Evolutionary conservation across 2,329 filamentous ascomycete genomes (phyloP).

Genomic region (Xylaria sp.): DNA sequence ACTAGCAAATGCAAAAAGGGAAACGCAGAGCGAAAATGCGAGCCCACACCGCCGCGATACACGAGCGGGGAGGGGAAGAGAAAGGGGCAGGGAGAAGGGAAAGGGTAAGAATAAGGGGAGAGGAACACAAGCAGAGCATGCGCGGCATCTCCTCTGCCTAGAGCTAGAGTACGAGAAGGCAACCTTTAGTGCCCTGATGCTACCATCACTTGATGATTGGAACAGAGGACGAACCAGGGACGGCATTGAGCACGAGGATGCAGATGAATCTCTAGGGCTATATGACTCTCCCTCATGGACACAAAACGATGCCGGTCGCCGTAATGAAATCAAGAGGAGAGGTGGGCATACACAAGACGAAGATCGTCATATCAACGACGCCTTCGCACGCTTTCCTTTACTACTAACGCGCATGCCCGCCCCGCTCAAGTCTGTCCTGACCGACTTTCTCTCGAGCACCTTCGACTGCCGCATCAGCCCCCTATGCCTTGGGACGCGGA

Average conservation of each 20-base stretch:
- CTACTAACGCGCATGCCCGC: constrained; percentile 67
- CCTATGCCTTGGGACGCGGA: constrained; percentile 62
- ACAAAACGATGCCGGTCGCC: constrained; percentile 27
- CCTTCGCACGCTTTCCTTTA: constrained; percentile 62
- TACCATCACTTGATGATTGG: constrained; percentile 52
- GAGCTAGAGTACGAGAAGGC: constrained; percentile 65
- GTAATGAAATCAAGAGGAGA: too few species aligned
- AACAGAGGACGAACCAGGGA: background rate
- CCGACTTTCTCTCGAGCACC: constrained; percentile 63
- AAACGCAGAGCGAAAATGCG: constrained; percentile 28
- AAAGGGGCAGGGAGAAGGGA: background rate
- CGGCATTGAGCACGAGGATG: background rate
- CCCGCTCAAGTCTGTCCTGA: constrained; percentile 60
- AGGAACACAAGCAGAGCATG: background rate
- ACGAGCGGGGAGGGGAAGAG: constrained; percentile 1
- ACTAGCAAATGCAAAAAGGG: constrained; percentile 31
- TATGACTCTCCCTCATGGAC: constrained; percentile 40
- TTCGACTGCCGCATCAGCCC: constrained; percentile 68
- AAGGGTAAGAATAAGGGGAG: background rate
- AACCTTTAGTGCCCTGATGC: constrained; percentile 61
- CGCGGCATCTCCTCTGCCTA: constrained; percentile 53
- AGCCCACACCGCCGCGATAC: constrained; percentile 23
- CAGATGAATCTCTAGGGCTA: background rate
- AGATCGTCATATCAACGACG: background rate
- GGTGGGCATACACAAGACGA: constrained; percentile 3